phyloP scores from a whole-genome alignment of 768 basidiomycete species.

The Dioszegia hungarica region DNA sequence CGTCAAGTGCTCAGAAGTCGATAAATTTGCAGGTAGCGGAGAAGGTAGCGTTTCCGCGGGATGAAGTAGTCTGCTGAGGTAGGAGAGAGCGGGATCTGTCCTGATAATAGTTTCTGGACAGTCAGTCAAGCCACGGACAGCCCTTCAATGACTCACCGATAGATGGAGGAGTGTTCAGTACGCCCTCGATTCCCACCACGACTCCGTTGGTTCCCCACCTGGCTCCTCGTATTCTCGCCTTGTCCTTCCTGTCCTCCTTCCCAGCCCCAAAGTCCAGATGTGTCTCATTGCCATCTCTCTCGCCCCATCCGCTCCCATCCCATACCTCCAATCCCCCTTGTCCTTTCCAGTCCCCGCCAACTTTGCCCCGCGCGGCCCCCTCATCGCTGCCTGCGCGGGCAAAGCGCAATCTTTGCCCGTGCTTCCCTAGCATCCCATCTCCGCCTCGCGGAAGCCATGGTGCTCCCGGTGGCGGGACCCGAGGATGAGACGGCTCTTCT shows the following conservation, averaged over 20 bases:
- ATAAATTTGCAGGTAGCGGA: slow-evolving; percentile 54
- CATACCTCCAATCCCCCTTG: slow-evolving; percentile 58
- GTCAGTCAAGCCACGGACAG: too few species aligned
- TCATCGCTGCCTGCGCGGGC: slow-evolving; percentile 49
- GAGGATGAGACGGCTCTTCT: slow-evolving; percentile 59
- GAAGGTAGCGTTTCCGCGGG: slow-evolving; percentile 16
- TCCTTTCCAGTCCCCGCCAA: slow-evolving; percentile 64
- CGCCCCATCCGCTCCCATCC: slow-evolving; percentile 39
- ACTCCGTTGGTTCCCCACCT: slow-evolving; percentile 60
- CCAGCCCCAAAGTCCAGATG: neutral
- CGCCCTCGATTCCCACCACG: slow-evolving; percentile 66
- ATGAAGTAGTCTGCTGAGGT: slow-evolving; percentile 69
- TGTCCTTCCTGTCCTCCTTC: slow-evolving; percentile 50
- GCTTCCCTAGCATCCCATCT: slow-evolving; percentile 66
- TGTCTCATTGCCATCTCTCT: slow-evolving; percentile 11
- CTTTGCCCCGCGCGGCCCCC: slow-evolving; percentile 48
- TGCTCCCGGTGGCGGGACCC: slow-evolving; percentile 65
- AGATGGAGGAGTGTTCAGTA: slow-evolving; percentile 69
- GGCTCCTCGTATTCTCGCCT: slow-evolving; percentile 58
- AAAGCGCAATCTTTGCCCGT: slow-evolving; percentile 74
- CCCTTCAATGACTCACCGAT: slow-evolving; percentile 71
- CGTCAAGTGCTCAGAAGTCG: slow-evolving; percentile 64
- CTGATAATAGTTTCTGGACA: slow-evolving; percentile 60
- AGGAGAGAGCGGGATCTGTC: slow-evolving; percentile 61
- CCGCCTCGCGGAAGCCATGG: slow-evolving; percentile 83